Percentiles rank a stretch among this genome's conserved stretches.
Evolutionary conservation across 1,284 basidiomycete species (phyloP).

Genomic region (Tilletia walkeri): DNA sequence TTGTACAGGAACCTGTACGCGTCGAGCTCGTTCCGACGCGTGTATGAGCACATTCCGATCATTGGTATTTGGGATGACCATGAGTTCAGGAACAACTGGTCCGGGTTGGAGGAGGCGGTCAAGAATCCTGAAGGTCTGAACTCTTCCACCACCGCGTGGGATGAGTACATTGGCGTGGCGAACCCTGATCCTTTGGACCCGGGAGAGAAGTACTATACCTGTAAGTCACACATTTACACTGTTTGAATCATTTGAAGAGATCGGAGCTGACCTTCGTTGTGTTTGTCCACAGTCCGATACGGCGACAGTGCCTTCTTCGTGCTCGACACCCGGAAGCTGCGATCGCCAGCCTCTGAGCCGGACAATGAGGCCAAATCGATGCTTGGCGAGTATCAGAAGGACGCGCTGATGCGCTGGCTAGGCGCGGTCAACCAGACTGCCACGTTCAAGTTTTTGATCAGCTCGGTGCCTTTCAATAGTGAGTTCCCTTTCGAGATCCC

Average conservation of each 20-base stretch:
- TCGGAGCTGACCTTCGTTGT: slow-evolving; percentile 32
- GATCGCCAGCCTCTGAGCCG: slow-evolving; percentile 58
- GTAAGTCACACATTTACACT: slow-evolving; percentile 58
- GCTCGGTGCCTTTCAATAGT: slow-evolving; percentile 72
- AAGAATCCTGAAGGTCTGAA: slow-evolving; percentile 61
- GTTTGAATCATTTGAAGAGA: slow-evolving; percentile 22
- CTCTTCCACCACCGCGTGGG: slow-evolving; percentile 67
- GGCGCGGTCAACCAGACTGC: slow-evolving; percentile 67
- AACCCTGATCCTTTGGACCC: slow-evolving; percentile 64
- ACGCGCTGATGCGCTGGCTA: slow-evolving; percentile 67
- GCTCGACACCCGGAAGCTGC: slow-evolving; percentile 71
- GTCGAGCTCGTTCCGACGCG: slow-evolving; percentile 45
- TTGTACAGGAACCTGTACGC: slow-evolving; percentile 54
- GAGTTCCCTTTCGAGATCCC: neutral
- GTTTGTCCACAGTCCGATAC: slow-evolving; percentile 51
- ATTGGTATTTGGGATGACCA: slow-evolving; percentile 54
- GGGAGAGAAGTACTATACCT: slow-evolving; percentile 64
- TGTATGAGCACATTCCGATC: slow-evolving; percentile 49
- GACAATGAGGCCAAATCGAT: slow-evolving; percentile 65
- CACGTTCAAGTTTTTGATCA: slow-evolving; percentile 77
- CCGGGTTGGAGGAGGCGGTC: slow-evolving; percentile 60
- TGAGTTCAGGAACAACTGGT: slow-evolving; percentile 53
- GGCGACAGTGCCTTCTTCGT: slow-evolving; percentile 76
- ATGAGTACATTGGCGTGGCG: slow-evolving; percentile 67
- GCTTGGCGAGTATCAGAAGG: slow-evolving; percentile 70